Conservation (phyloP, 2,329 filamentous ascomycete species). For the Xylaria sp. region DNA sequence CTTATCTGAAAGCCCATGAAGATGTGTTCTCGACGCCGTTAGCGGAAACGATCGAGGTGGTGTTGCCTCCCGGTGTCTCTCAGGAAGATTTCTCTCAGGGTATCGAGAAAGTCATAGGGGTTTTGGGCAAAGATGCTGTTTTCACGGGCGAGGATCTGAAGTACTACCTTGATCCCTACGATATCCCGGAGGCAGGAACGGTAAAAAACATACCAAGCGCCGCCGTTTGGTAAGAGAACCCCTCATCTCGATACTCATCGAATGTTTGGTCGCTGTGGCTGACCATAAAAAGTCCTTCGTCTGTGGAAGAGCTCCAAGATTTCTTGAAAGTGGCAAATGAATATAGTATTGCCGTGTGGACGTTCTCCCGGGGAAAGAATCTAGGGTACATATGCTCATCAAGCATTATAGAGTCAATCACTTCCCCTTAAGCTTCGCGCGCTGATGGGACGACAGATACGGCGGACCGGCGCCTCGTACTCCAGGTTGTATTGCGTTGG, state of each 20-base stretch:
- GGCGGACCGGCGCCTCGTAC: conserved; percentile 61
- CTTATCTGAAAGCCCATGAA: conserved; percentile 57
- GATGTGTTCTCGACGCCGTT: conserved; percentile 56
- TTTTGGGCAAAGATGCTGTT: conserved; percentile 54
- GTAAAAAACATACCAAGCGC: conserved; percentile 56
- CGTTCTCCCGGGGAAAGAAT: conserved; percentile 53
- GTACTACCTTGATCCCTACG: conserved; percentile 61
- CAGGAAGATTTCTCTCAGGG: conserved; percentile 53
- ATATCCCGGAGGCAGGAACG: conserved; percentile 55
- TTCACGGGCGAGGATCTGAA: conserved; percentile 53
- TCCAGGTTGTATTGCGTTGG: conserved; percentile 58
- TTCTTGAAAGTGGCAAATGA: conserved; percentile 50
- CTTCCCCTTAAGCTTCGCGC: background rate
- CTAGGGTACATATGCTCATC: conserved; percentile 51
- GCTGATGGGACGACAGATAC: conserved; percentile 51
- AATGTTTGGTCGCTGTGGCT: background rate
- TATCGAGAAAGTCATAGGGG: conserved; percentile 50
- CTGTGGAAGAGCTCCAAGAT: conserved; percentile 48
- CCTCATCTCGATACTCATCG: background rate
- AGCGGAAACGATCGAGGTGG: conserved; percentile 50
- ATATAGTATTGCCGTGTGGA: conserved; percentile 48
- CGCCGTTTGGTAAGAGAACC: conserved; percentile 52
- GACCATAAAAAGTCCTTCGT: conserved; percentile 46
- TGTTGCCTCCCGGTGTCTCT: conserved; percentile 55
- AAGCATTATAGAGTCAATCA: background rate